Base-by-base conservation (phyloP, 257 asterid genomes). In the Pogostemon cablin region DNA sequence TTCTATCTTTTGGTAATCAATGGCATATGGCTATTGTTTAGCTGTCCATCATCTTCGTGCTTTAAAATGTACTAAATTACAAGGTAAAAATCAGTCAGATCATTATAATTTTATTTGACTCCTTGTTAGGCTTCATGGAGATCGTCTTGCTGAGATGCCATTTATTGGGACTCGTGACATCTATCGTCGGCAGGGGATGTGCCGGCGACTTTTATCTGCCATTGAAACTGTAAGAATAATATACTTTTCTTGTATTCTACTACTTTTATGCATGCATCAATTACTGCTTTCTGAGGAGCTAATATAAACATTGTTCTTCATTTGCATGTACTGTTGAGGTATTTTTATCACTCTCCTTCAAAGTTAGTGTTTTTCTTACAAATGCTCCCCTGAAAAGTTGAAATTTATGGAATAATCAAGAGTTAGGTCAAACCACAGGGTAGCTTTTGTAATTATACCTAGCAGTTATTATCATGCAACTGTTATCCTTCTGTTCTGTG, bases 131-230 rank as follows among this genome's bases (percentile, higher is more conserved):
- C 81, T 93, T 65, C 98, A 85, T 77, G 99, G 98, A 49, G 86
- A 84, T 41, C 84, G 81, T 76, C 89, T 95, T 66, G 99, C 97
- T 67, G 99, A 95, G 88, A 95, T 95, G 98, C 99, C 99, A 65
- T 95, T 91, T 77, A 89, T 95, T 49, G 99, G 91, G 61, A 91
- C 98, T 37, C 96, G 99, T 57, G 82, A 80, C 67, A 84, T 85
- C 69, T 91, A 91, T 80, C 86, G 99, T 81, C 97, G 95, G 67
- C 99, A 95, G 76, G 99, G 99, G 78, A 91, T 91, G 98, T 91
- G 99, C 81, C 84, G 96, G n/a, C 96, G 96, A 62, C 86, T 95
- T 72, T 79, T 95, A 52, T 83, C 89, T 60, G 90, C 95, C 62
- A 81, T 95, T 79, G 99, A 95, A 86, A 72, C 78, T 74, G 99